phyloP scores from a whole-genome alignment of 2,329 filamentous ascomycete species.

The Nigrograna mackinnonii region DNA sequence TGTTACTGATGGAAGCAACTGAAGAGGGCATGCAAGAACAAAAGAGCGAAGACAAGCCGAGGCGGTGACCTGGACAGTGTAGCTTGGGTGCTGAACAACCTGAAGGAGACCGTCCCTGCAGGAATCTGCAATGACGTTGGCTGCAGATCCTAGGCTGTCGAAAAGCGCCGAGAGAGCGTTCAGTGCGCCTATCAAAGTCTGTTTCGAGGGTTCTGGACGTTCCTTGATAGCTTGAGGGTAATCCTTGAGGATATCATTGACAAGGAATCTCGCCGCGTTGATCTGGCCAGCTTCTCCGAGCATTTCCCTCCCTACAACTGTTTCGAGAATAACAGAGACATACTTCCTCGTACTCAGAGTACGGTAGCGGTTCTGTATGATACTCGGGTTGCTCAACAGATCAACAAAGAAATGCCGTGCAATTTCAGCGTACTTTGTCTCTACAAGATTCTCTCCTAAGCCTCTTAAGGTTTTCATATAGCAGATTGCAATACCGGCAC shows the following conservation, averaged over 20 bases:
- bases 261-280: constrained; percentile 76
- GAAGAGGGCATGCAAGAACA: constrained; percentile 87
- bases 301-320: constrained; percentile 78
- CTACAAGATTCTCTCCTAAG: constrained; percentile 80
- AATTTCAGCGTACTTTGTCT: constrained; percentile 80
- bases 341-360: constrained; percentile 83
- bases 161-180: constrained; percentile 81
- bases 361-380: constrained; percentile 84
- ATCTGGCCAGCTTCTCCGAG: constrained; percentile 89
- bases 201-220: constrained; percentile 84
- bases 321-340: constrained; percentile 80
- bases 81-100: constrained; percentile 91
- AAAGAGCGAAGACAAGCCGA: constrained; percentile 86
- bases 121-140: constrained; percentile 75
- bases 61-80: constrained; percentile 90
- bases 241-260: constrained; percentile 90
- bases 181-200: constrained; percentile 77
- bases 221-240: constrained; percentile 90
- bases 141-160: constrained; percentile 77
- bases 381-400: constrained; percentile 73
- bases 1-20: constrained; percentile 86
- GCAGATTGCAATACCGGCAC: constrained; percentile 83
- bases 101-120: constrained; percentile 88
- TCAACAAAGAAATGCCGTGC: constrained; percentile 81
- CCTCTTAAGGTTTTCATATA: constrained; percentile 81